phyloP scores from a whole-genome alignment of 2,329 filamentous ascomycete genomes.

The Colletotrichum sp. region DNA sequence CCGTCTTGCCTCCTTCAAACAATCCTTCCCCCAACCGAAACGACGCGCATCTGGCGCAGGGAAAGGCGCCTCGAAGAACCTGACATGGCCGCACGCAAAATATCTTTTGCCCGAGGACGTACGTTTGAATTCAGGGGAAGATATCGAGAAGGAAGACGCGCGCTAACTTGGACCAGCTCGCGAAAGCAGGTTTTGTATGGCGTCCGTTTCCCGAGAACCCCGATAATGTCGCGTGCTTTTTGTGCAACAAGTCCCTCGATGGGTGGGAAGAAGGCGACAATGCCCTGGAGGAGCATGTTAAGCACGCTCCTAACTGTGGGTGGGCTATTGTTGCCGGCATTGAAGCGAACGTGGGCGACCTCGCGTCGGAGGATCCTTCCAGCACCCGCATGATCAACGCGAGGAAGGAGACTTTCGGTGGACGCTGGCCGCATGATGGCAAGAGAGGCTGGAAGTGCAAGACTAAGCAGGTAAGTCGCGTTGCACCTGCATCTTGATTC shows the following conservation, averaged over 20 bases:
- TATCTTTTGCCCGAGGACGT: slow-evolving; percentile 68
- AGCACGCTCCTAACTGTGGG: slow-evolving; percentile 81
- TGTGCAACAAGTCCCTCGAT: slow-evolving; percentile 83
- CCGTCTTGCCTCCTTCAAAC: slow-evolving; percentile 81
- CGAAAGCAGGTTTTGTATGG: slow-evolving; percentile 90
- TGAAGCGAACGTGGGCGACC: slow-evolving; percentile 66
- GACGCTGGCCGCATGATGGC: slow-evolving; percentile 85
- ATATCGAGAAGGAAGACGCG: slow-evolving; percentile 10
- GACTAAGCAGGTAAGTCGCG: slow-evolving; percentile 73
- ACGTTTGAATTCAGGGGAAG: slow-evolving; percentile 22
- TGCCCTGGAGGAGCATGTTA: slow-evolving; percentile 83
- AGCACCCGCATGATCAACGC: slow-evolving; percentile 75
- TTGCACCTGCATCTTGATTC: neutral
- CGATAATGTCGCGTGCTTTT: slow-evolving; percentile 90
- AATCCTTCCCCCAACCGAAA: slow-evolving; percentile 66
- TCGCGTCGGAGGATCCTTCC: slow-evolving; percentile 75
- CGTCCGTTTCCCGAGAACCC: slow-evolving; percentile 74
- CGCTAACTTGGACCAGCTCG: slow-evolving; percentile 63
- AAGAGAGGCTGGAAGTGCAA: slow-evolving; percentile 92
- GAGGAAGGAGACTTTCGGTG: slow-evolving; percentile 82
- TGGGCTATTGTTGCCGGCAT: slow-evolving; percentile 79
- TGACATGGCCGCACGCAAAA: slow-evolving; percentile 78
- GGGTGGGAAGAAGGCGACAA: slow-evolving; percentile 92
- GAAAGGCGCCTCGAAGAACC: slow-evolving; percentile 58
- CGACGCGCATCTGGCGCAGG: slow-evolving; percentile 72